phyloP scores from a whole-genome alignment of 2,329 filamentous ascomycete species.

The Dryadomyces quercivorus region DNA sequence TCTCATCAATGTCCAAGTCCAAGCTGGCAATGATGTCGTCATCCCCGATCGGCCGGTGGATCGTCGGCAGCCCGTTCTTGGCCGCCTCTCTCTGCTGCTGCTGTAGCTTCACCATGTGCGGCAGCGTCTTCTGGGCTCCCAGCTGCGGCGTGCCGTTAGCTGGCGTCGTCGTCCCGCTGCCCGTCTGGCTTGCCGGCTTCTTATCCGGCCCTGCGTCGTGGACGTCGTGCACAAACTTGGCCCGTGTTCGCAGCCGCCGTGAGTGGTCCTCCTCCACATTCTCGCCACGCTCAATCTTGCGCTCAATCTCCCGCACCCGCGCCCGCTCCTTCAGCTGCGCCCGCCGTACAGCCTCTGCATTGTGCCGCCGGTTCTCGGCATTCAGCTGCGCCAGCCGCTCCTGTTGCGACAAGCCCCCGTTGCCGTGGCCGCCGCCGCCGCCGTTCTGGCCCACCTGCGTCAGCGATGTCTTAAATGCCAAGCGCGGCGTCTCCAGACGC shows the following conservation, averaged over 20 bases:
- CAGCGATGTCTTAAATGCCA: conserved; percentile 60
- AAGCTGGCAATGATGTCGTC: conserved; percentile 85
- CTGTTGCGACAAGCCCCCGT: conserved; percentile 45
- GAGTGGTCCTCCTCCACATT: conserved; percentile 44
- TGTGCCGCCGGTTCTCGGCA: conserved; percentile 68
- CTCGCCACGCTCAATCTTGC: conserved; percentile 51
- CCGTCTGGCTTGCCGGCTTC: conserved; percentile 23
- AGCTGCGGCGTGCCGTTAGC: conserved; percentile 36
- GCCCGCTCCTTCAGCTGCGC: conserved; percentile 75
- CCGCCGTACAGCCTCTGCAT: conserved; percentile 81
- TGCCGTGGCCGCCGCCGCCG: conserved; percentile 8
- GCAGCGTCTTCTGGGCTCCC: conserved; percentile 31
- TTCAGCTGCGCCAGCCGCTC: conserved; percentile 78
- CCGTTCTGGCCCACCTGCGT: conserved; percentile 20
- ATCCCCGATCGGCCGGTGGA: conserved; percentile 71
- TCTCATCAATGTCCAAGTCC: conserved; percentile 86
- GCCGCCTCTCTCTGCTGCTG: conserved; percentile 34
- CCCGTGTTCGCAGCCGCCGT: conserved; percentile 52
- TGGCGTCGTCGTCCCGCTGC: conserved; percentile 37
- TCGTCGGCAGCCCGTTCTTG: conserved; percentile 51
- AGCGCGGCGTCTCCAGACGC: conserved; percentile 52
- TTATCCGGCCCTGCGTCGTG: conserved; percentile 35
- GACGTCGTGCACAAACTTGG: conserved; percentile 56
- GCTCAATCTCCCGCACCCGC: conserved; percentile 46
- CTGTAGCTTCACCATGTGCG: conserved; percentile 41